phyloP scores from a whole-genome alignment of 805 yeast genomes.

The Saccharomycopsis sp. region DNA sequence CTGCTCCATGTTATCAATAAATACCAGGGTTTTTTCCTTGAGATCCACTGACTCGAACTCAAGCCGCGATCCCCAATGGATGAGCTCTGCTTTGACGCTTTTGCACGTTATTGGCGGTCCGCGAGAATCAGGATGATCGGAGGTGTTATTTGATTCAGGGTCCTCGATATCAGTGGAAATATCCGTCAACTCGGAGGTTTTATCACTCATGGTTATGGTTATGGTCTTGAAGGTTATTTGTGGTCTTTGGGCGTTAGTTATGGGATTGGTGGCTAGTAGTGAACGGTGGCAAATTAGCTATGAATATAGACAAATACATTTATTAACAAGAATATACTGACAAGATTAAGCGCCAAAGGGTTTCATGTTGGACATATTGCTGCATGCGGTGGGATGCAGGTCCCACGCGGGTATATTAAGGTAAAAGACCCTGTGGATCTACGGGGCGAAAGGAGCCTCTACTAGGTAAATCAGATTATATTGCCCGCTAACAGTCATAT shows the following conservation, averaged over 20 bases:
- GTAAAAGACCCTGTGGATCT: not conserved
- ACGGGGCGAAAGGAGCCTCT: not conserved
- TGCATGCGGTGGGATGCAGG: not conserved
- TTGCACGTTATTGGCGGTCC: not conserved
- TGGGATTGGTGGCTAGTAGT: not conserved
- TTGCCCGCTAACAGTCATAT: no score
- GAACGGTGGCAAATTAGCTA: no score
- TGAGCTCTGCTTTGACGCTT: not conserved
- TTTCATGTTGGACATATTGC: not conserved
- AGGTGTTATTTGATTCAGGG: not conserved
- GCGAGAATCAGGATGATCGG: not conserved
- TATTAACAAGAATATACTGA: not conserved
- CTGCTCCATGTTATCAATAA: not conserved
- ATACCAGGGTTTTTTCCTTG: not conserved
- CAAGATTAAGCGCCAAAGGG: not conserved
- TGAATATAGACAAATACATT: not conserved
- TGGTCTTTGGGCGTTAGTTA: no score
- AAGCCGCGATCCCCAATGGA: slow-evolving; percentile 1
- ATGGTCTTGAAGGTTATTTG: not conserved
- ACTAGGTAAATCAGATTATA: no score
- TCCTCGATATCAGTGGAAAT: not conserved
- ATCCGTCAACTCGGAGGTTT: not conserved
- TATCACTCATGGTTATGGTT: not conserved
- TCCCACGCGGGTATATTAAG: not conserved
- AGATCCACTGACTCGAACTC: not conserved